These are phyloP conservation scores for Lactarius hatsudake DNA, from an alignment of 768 basidiomycete species.

Conservation along the genomic window DNA sequence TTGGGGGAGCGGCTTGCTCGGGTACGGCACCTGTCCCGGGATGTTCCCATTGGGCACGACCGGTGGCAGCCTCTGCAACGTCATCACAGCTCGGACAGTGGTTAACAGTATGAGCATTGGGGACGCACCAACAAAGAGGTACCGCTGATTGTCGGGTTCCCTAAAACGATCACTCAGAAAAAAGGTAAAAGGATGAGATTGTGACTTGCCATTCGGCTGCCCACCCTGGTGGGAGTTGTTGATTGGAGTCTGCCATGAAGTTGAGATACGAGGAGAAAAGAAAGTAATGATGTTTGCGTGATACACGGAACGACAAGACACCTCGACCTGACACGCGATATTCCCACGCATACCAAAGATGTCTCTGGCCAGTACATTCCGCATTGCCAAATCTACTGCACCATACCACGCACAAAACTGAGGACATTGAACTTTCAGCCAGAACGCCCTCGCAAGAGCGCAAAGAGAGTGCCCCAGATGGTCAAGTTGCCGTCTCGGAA, in stretches of 20 bases:
- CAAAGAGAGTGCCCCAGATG: neutral
- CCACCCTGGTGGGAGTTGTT: conserved; percentile 90
- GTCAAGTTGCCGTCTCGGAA: neutral
- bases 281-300: conserved; percentile 8
- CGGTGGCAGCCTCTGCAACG: conserved; percentile 71
- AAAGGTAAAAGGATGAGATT: conserved; percentile 1
- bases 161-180: conserved; percentile 40
- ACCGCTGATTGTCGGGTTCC: conserved; percentile 77
- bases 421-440: conserved; percentile 2
- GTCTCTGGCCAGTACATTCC: neutral
- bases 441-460: neutral
- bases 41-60: conserved; percentile 86
- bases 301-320: neutral
- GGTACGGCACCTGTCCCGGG: conserved; percentile 48
- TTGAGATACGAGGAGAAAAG: conserved; percentile 11
- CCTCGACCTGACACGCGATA: conserved; percentile 20
- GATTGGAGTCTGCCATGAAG: conserved; percentile 47
- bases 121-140: conserved; percentile 83
- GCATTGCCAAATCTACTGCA: neutral
- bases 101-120: neutral
- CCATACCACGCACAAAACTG: neutral
- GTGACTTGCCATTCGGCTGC: conserved; percentile 78
- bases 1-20: conserved; percentile 38
- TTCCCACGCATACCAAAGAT: conserved; percentile 6
- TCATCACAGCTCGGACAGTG: conserved; percentile 16